Evolutionary conservation across 2,329 filamentous ascomycete genomes (phyloP).

Genomic region (Talaromyces amestolkiae): DNA sequence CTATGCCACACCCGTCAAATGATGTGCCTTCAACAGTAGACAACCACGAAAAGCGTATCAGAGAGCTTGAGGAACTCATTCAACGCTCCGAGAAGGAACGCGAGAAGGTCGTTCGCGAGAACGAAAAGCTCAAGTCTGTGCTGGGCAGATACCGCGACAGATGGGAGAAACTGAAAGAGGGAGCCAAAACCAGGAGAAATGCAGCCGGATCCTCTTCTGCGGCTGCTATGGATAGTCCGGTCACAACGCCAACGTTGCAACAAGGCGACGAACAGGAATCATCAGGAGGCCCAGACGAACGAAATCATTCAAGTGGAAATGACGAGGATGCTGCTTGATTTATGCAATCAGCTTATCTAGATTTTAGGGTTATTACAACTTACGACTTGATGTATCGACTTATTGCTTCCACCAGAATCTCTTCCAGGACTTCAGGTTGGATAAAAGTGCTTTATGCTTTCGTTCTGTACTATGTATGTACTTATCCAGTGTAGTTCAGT

Average conservation of each 20-base stretch:
- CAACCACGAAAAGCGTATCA: constrained; percentile 51
- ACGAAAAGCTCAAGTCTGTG: constrained; percentile 57
- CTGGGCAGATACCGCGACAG: constrained; percentile 60
- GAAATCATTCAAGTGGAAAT: not conserved
- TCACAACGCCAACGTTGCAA: constrained; percentile 8
- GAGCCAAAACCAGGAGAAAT: constrained; percentile 48
- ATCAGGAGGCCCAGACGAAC: not conserved
- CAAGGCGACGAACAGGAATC: not conserved
- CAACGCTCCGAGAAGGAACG: constrained; percentile 58
- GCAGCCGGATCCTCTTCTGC: constrained; percentile 13
- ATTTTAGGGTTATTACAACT: not conserved
- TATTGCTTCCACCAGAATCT: not conserved
- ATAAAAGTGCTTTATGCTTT: constrained; percentile 1
- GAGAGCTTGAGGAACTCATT: constrained; percentile 68
- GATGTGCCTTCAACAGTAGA: constrained; percentile 11
- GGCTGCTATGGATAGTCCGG: constrained; percentile 8
- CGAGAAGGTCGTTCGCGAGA: constrained; percentile 61
- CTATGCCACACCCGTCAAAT: constrained; percentile 26
- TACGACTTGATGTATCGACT: not conserved
- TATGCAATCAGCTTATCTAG: not conserved
- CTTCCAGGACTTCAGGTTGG: not conserved
- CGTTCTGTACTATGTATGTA: not conserved
- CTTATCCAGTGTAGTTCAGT: not conserved
- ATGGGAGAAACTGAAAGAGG: constrained; percentile 68
- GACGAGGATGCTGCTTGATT: constrained; percentile 4